These are phyloP conservation scores for Pseudozyma hubeiensis DNA, from an alignment of 1,284 basidiomycete genomes.

Conservation along the genomic window DNA sequence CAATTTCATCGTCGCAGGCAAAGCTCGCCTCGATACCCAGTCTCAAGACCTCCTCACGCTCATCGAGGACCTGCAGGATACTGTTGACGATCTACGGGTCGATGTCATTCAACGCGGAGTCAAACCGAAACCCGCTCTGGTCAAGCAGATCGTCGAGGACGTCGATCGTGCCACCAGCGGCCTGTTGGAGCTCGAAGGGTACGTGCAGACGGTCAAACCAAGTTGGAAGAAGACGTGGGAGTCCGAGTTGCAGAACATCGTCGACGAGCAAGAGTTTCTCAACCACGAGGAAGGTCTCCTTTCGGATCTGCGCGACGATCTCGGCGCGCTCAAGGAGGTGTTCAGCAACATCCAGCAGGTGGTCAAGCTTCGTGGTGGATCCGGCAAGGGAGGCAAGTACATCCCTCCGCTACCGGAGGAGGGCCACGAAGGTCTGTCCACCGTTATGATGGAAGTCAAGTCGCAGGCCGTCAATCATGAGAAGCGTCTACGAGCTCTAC, in stretches of 20 bases:
- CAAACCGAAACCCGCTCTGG: constrained; percentile 80
- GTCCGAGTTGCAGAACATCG: constrained; percentile 92
- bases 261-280: constrained; percentile 95
- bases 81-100: constrained; percentile 87
- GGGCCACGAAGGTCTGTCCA: constrained; percentile 64
- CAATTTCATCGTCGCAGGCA: constrained; percentile 89
- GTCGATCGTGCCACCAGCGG: constrained; percentile 79
- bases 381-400: constrained; percentile 49
- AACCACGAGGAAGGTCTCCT: constrained; percentile 69
- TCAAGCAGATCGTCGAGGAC: constrained; percentile 81
- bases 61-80: constrained; percentile 93
- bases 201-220: constrained; percentile 89
- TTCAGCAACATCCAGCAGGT: constrained; percentile 68
- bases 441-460: constrained; percentile 68
- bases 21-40: constrained; percentile 85
- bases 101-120: constrained; percentile 91
- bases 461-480: constrained; percentile 66
- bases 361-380: constrained; percentile 61
- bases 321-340: constrained; percentile 62
- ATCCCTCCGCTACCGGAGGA: constrained; percentile 65
- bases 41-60: constrained; percentile 90
- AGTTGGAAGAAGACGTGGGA: constrained; percentile 99
- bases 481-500: constrained; percentile 64
- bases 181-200: constrained; percentile 82
- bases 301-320: constrained; percentile 63